These are phyloP conservation scores for Dothideomycetes sp. DNA, from an alignment of 2,329 filamentous ascomycete genomes.

Conservation along the genomic window DNA sequence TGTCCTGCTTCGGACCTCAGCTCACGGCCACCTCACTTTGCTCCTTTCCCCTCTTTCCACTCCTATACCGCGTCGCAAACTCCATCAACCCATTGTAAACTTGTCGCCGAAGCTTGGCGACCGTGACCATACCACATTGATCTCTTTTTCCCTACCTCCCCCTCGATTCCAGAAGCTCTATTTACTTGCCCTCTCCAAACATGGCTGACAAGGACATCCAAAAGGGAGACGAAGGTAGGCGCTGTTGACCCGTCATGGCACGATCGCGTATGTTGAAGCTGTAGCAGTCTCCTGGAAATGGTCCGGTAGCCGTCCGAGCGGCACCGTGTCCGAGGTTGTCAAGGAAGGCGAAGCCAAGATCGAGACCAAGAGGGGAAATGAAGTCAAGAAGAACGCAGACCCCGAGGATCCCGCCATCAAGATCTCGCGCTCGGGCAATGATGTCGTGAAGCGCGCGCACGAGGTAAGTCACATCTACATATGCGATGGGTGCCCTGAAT, in stretches of 20 bases:
- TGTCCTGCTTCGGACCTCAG: too few species aligned
- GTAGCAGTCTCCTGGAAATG: constrained; percentile 52
- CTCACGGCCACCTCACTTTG: too few species aligned
- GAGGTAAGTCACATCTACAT: constrained; percentile 31
- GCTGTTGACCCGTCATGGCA: background rate
- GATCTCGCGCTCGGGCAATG: constrained; percentile 48
- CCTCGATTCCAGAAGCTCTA: too few species aligned
- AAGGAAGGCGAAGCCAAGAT: constrained; percentile 49
- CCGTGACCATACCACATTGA: background rate
- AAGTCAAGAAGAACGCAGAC: constrained; percentile 51
- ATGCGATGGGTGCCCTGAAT: too few species aligned
- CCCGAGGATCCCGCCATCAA: constrained; percentile 51
- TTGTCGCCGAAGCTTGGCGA: background rate
- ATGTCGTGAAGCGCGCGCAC: constrained; percentile 52
- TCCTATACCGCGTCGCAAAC: constrained; percentile 2
- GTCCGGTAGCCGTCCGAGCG: constrained; percentile 43
- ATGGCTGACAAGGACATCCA: constrained; percentile 39
- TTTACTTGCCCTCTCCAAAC: too few species aligned
- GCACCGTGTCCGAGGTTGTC: constrained; percentile 46
- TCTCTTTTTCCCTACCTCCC: too few species aligned
- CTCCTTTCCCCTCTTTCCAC: too few species aligned
- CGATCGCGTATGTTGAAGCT: background rate
- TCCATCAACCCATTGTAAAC: too few species aligned
- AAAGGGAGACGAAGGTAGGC: constrained; percentile 40
- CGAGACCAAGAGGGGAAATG: constrained; percentile 51